Evolutionary conservation across 768 basidiomycete genomes (phyloP).

Genomic region (Tremella yokohamensis): DNA sequence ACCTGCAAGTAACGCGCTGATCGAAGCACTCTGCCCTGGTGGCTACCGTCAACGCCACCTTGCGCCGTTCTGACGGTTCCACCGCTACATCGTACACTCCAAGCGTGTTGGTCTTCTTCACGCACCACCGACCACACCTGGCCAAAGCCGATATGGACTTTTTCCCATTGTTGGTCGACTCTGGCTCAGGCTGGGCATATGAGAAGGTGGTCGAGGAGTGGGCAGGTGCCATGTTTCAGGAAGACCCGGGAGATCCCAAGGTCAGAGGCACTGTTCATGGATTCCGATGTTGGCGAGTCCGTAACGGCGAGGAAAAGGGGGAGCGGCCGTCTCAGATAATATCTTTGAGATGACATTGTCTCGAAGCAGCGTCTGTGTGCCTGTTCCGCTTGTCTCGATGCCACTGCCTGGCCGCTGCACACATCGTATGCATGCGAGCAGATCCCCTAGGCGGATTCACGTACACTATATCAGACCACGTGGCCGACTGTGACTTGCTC

Average conservation of each 20-base stretch:
- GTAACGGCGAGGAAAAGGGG: not conserved
- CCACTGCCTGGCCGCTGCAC: too few relatives aligned
- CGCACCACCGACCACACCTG: constrained; percentile 80
- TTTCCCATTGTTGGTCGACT: constrained; percentile 58
- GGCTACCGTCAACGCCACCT: not conserved
- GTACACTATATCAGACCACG: too few relatives aligned
- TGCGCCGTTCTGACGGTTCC: not conserved
- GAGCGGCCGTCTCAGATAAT: not conserved
- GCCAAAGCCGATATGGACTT: constrained; percentile 79
- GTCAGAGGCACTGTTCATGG: constrained; percentile 81
- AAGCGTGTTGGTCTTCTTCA: constrained; percentile 75
- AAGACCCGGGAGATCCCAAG: constrained; percentile 74
- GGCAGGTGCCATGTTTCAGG: constrained; percentile 82
- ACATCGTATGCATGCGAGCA: too few relatives aligned
- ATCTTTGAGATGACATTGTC: too few relatives aligned
- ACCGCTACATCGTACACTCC: constrained; percentile 27
- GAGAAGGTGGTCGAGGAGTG: constrained; percentile 64
- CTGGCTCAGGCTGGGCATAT: constrained; percentile 65
- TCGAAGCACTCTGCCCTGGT: constrained; percentile 6
- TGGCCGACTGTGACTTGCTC: too few relatives aligned
- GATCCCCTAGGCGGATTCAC: too few relatives aligned
- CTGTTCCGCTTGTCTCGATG: too few relatives aligned
- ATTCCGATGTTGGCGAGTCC: constrained; percentile 59
- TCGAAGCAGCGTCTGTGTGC: too few relatives aligned
- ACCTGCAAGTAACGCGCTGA: not conserved